Conservation (phyloP, 2,329 filamentous ascomycete genomes). For the Beauveria sp. region DNA sequence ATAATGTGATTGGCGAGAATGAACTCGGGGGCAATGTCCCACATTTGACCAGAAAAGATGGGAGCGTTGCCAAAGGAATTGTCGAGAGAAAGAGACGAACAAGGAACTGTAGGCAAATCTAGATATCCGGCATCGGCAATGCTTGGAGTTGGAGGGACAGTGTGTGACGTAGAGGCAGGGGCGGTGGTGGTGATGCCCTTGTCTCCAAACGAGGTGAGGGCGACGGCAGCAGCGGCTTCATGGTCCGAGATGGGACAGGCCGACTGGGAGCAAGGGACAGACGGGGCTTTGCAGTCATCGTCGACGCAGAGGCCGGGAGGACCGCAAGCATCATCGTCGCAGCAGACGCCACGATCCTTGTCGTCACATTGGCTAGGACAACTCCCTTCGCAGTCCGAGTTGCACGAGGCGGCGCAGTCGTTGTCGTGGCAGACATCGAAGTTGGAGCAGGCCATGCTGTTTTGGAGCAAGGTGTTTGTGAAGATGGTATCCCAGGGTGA, state of each 20-base stretch:
- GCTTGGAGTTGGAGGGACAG: conserved; percentile 9
- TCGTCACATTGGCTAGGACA: conserved; percentile 30
- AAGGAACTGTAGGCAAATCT: conserved; percentile 15
- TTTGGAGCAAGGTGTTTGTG: conserved; percentile 1
- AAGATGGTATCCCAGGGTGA: conserved; percentile 11
- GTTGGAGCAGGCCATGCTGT: conserved; percentile 2
- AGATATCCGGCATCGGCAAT: conserved; percentile 9
- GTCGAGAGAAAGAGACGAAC: conserved; percentile 18
- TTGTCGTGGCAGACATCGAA: conserved; percentile 14
- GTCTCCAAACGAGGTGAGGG: conserved; percentile 25
- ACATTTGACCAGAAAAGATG: conserved; percentile 11
- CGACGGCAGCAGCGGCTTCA: conserved; percentile 20
- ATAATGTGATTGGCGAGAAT: conserved; percentile 23
- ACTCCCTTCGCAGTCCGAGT: conserved; percentile 26
- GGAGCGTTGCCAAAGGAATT: conserved; percentile 3
- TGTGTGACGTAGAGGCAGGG: conserved; percentile 12
- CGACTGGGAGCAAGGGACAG: conserved; percentile 26
- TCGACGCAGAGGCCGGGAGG: conserved; percentile 32
- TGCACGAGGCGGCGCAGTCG: conserved; percentile 26
- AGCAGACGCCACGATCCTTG: conserved; percentile 25
- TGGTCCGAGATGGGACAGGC: conserved; percentile 17
- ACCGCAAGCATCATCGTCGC: conserved; percentile 27
- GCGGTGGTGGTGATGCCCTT: conserved; percentile 12
- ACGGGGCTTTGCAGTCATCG: conserved; percentile 30
- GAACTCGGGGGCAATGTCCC: conserved; percentile 17